Evolutionary conservation across 306 rosid genomes (phyloP), one percentile per base, ranked within the genome.

Genomic region (Alnus rubra): DNA sequence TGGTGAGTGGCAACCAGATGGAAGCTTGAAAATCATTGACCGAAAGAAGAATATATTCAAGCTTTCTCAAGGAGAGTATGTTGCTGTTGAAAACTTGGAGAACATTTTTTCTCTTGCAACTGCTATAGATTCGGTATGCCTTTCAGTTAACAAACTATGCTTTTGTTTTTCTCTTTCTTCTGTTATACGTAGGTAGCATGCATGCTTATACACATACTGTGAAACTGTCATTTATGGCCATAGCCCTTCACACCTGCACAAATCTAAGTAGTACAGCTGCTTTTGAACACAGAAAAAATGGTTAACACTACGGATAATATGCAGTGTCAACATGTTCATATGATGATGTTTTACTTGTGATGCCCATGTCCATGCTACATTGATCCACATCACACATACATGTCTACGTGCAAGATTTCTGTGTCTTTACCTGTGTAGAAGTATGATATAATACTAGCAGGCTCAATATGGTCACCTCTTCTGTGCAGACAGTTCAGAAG

Each of bases 41-140:
- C 88, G 97, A 58, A 95, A 93, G 91, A 95, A 95, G 94, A 95
- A 95, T 85, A 95, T 95, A 85, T 95, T 93, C 85, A 95, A 95
- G 84, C 99, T 95, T 77, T 91, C 99, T 15, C 99, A 95, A 83
- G 99, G 99, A 84, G 99, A 95, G 79, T 95, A 95, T 86, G 99
- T 95, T 74, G 99, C 99, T 6, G 99, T 93, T 49, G 99, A 95
- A 84, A 93, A 95, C 86, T 87, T 95, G 86, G 99, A 95, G 91
- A 90, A 91, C 81, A 86, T 95, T 60, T 93, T 88, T 80, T 84
- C 93, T 44, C 87, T 86, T 84, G 86, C 86, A 71, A 87, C 98
- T 69, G 86, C 77, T 53, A 84, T 93, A 62, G 99, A 95, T 47
- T 85, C 94, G 67, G 99, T 95, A 87, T 47, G 96, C 81, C 48